phyloP scores from a whole-genome alignment of 176 grass and related monocot genomes.

The Neostapfia colusana region DNA sequence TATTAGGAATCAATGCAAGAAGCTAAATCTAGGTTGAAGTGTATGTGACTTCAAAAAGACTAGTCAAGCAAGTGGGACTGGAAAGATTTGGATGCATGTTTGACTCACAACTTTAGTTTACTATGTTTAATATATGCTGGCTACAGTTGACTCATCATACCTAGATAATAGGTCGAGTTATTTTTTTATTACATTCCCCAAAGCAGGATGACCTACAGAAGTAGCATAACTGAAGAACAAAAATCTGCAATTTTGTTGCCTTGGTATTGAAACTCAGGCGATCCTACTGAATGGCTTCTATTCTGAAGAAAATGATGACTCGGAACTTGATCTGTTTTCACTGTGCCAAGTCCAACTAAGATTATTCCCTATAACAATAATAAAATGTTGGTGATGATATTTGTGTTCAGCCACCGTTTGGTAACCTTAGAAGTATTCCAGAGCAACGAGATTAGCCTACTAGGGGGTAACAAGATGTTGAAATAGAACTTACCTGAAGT shows the following conservation, averaged over 20 bases:
- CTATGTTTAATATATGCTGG: not conserved
- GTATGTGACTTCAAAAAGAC: constrained; percentile 9
- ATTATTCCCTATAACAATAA: not conserved
- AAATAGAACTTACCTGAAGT: constrained; percentile 69
- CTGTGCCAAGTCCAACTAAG: not conserved
- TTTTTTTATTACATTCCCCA: not conserved
- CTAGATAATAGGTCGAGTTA: not conserved
- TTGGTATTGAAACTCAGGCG: not conserved
- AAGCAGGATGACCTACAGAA: not conserved
- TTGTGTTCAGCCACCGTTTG: not conserved
- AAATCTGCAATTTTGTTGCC: not conserved
- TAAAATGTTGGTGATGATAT: not conserved
- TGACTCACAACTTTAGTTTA: constrained; percentile 1
- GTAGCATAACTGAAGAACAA: not conserved
- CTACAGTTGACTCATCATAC: constrained; percentile 9
- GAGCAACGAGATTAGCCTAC: constrained; percentile 1
- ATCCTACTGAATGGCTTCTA: constrained; percentile 6
- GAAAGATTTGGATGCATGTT: not conserved
- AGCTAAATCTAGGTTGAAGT: constrained; percentile 27
- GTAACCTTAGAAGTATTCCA: not conserved
- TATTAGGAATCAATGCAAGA: constrained; percentile 24
- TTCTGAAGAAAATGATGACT: not conserved
- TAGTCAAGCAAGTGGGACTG: constrained; percentile 10
- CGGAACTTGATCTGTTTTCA: not conserved
- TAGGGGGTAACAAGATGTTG: not conserved